Evolutionary conservation across 495 filamentous ascomycete genomes (phyloP), one percentile per base, ranked within the genome.

Genomic region (Lichina pygmaea): DNA sequence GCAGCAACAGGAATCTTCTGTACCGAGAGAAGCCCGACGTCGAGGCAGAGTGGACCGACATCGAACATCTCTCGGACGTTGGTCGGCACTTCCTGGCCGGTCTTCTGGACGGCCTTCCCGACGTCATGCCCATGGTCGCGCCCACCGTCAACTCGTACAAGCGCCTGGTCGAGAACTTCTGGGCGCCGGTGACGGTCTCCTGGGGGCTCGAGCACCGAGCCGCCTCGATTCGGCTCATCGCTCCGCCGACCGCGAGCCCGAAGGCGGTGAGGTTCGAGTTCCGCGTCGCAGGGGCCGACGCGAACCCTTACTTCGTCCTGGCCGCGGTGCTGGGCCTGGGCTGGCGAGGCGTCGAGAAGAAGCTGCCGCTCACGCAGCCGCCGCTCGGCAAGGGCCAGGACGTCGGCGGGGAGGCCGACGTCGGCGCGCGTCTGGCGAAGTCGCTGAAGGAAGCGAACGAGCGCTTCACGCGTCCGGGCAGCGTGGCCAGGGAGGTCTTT

Each of bases 91-190:
- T 97, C 60, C 70, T 97, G 0, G 89, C 89, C 0, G 91, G 91
- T 7, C 59, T 97, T 2, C 63, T 97, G 0, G 77, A 84, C 6
- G 89, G 85, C 0, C 65, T 95, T 5, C 83, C 89, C 10, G 86
- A 94, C 51, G 71, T 97, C 48, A 97, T 97, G 89, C 91, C 91
- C 2, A 58, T 94, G 44, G 63, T 95, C 8, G 91, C 86, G 2
- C 89, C 89, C 1, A 97, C 83, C 6, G 70, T 97, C 57, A 97
- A 97, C 60, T 86, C 79, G 49, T 97, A 95, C 64, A 97, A 97
- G 57, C 77, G 91, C 2, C 68, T 97, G 2, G 89, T 97, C 9
- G 89, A 97, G 65, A 95, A 95, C 57, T 94, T 93, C 62, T 95
- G 91, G 91, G 89, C 89, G 0, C 89, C 89, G 0, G 86, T 97